Conservation (phyloP, 768 basidiomycete species). For the Suillus subalutaceus region DNA sequence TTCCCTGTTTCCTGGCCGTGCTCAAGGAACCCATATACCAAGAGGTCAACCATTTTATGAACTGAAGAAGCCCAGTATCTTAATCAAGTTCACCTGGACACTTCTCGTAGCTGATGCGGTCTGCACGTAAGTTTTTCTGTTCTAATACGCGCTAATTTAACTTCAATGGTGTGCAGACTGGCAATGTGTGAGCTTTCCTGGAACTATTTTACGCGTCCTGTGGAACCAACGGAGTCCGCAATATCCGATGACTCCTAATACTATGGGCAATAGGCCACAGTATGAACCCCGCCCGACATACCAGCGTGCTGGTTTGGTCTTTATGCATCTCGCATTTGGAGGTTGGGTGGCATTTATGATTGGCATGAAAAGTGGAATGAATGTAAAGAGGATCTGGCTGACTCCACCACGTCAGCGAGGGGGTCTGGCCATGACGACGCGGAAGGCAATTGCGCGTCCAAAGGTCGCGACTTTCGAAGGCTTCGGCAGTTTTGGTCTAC, state of each 20-base stretch:
- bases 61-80: slow-evolving; percentile 20
- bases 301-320: slow-evolving; percentile 31
- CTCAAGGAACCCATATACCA: not conserved
- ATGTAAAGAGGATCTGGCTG: slow-evolving; percentile 35
- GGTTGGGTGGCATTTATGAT: slow-evolving; percentile 31
- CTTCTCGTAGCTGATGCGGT: slow-evolving; percentile 32
- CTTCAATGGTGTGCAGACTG: slow-evolving; percentile 18
- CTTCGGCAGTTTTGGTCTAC: slow-evolving; percentile 22
- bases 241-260: slow-evolving; percentile 17
- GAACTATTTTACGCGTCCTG: slow-evolving; percentile 28
- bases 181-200: slow-evolving; percentile 30
- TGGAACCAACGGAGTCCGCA: slow-evolving; percentile 12
- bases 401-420: slow-evolving; percentile 30
- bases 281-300: slow-evolving; percentile 32
- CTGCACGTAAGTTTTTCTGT: slow-evolving; percentile 29
- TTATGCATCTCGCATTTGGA: slow-evolving; percentile 32
- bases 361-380: slow-evolving; percentile 27
- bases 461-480: slow-evolving; percentile 10
- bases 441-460: not conserved
- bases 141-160: not conserved
- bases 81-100: slow-evolving; percentile 28
- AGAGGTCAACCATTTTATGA: slow-evolving; percentile 28
- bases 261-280: slow-evolving; percentile 9
- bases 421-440: not conserved
- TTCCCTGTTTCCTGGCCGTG: slow-evolving; percentile 4